Conservation (phyloP, 495 filamentous ascomycete genomes). For the Bryoglossum gracile region DNA sequence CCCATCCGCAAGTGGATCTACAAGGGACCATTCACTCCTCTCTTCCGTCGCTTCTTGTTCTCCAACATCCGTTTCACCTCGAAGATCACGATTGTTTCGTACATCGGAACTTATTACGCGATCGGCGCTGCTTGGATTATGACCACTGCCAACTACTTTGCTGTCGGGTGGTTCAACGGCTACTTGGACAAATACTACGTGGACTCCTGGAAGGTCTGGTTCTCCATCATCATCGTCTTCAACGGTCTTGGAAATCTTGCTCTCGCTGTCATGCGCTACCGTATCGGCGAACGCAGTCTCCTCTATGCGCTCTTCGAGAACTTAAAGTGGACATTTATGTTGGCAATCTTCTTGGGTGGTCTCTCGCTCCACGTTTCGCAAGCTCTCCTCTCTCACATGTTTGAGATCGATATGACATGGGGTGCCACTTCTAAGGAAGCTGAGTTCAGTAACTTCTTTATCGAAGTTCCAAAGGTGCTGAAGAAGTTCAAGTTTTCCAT, state of each 20-base stretch:
- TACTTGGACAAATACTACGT: conserved; percentile 71
- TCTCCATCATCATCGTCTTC: conserved; percentile 65
- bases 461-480: conserved; percentile 69
- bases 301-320: conserved; percentile 54
- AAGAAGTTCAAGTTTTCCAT: conserved; percentile 74
- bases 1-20: conserved; percentile 58
- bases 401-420: conserved; percentile 69
- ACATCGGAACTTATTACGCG: conserved; percentile 84
- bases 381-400: conserved; percentile 62
- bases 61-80: conserved; percentile 70
- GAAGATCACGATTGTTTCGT: conserved; percentile 74
- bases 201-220: conserved; percentile 70
- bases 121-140: conserved; percentile 74
- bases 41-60: conserved; percentile 64
- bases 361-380: conserved; percentile 62
- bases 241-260: conserved; percentile 61
- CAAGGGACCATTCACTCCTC: conserved; percentile 62
- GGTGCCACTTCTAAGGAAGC: conserved; percentile 64
- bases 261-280: conserved; percentile 59
- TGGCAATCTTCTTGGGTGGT: conserved; percentile 63
- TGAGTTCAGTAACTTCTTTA: conserved; percentile 72
- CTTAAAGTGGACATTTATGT: conserved; percentile 64
- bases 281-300: conserved; percentile 51
- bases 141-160: conserved; percentile 70
- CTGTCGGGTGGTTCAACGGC: conserved; percentile 68